phyloP scores from a whole-genome alignment of 306 rosid genomes.

The Hylodesmum podocarpum region DNA sequence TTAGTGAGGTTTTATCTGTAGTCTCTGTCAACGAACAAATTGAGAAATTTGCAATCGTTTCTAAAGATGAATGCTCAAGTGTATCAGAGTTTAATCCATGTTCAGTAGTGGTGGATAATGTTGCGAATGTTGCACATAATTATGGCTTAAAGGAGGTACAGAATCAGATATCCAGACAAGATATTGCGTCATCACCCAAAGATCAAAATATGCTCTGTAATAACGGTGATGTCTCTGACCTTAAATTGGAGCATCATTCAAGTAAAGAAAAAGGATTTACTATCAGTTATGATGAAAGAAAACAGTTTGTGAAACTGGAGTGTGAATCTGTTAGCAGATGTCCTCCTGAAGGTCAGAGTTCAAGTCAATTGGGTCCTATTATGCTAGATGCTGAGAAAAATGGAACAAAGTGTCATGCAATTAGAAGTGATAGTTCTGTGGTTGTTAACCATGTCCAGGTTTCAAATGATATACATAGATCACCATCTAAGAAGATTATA shows the following conservation, averaged over 20 bases:
- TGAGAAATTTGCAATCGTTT: constrained; percentile 19
- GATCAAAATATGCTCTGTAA: constrained; percentile 16
- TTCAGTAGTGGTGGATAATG: not conserved
- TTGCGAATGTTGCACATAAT: constrained; percentile 8
- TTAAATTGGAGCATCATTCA: constrained; percentile 10
- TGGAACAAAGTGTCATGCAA: constrained; percentile 1
- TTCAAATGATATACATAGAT: constrained; percentile 38
- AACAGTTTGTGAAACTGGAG: constrained; percentile 21
- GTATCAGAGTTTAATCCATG: constrained; percentile 1
- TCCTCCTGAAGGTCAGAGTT: constrained; percentile 26
- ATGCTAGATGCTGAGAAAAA: constrained; percentile 19
- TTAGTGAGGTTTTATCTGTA: constrained; percentile 23
- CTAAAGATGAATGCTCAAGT: not conserved
- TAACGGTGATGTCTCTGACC: not conserved
- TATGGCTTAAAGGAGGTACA: constrained; percentile 7
- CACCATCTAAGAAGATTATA: constrained; percentile 43
- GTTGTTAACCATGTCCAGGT: constrained; percentile 34
- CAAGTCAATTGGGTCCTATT: constrained; percentile 14
- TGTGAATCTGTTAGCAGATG: not conserved
- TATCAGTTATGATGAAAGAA: not conserved
- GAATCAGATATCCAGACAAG: not conserved
- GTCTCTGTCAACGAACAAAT: constrained; percentile 26
- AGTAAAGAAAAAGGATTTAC: constrained; percentile 14
- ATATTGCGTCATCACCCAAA: constrained; percentile 7
- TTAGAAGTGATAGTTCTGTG: constrained; percentile 23